Evolutionary conservation across 2,329 filamentous ascomycete species (phyloP), one percentile per base, ranked within the genome.

Genomic region (Alternaria sp.): DNA sequence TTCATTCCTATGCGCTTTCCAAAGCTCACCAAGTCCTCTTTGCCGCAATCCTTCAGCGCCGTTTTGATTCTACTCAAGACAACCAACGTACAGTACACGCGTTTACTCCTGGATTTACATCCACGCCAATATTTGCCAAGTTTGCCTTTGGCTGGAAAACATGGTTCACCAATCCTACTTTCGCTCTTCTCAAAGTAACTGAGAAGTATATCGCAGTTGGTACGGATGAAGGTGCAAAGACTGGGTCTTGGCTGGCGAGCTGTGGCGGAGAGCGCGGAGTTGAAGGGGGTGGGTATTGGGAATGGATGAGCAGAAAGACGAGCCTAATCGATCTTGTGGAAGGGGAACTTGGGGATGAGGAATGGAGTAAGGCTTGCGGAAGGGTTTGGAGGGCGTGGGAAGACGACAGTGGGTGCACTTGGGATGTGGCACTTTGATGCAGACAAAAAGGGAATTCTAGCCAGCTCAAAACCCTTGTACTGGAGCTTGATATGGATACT

Each of bases 11-110:
- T 36, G 36, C 28, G 2, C 40, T 57, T 10, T 60, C 60, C 9
- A 68, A 68, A 53, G 62, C 64, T 11, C 54, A 65, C 22, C 67
- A 68, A 43, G 59, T 68, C 2, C 60, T 70, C 18, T 60, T 67
- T 18, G 60, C 62, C 0, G 22, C 40, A 9, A 43, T 64, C 2
- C 50, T 67, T 6, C 67, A 70, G 41, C 14, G 12, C 1, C 60
- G 57, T 25, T 68, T 68, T 9, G 40, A 57, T 12, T 18, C 22
- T 5, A 27, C 14, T 0, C 20, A 36, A 12, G 2, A 20, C 1
- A 53, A 49, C n/a, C 6, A 22, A 5, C 56, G 64, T 7, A 46
- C 60, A 2, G 60, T 60, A 2, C 57, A 69, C 6, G 25, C 58
- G 0, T 68, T 67, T 11, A 54, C 45, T 6, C 64, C 60, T 3